Evolutionary conservation across 768 basidiomycete genomes (phyloP), one percentile per base, ranked within the genome.

Genomic region (Steccherinum ochraceum): DNA sequence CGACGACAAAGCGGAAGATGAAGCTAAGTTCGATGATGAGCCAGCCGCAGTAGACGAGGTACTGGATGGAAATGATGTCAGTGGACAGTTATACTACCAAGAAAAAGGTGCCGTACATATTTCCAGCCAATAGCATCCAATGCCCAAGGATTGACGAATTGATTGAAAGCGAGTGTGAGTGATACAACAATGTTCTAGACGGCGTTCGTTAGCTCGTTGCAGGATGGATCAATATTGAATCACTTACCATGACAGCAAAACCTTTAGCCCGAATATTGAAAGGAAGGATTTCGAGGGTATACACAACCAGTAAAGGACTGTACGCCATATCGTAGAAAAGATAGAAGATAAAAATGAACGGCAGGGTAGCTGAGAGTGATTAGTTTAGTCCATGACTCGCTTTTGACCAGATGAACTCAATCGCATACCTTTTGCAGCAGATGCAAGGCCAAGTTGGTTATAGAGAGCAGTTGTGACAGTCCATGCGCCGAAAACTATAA

Each of bases 261-360:
- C 89, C 89, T 59, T 83, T 88, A 10, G 89, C 89, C 47, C 91
- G 82, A 52, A 92, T 82, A 52, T 72, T 75, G 67, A 81, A 89
- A 0, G 89, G 90, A 3, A 93, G 66, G 56, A 93, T 91, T 64
- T 93, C 92, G 51, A 92, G 70, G 4, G 75, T 74, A 63, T 80
- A 83, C 0, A 75, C 60, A 24, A 80, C 65, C 21, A 86, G 69
- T 67, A 92, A 76, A 3, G 90, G 88, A 1, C 83, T 84, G 63
- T 89, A 90, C 23, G 86, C 86, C 51, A 90, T 72, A 58, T 88
- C 84, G 53, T 81, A 81, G 58, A 70, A 72, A 23, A 69, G 65
- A 57, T 72, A 76, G 47, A 74, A 69, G 3, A 81, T 46, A 59
- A 87, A 86, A 55, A 89, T 81, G 66, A 86, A 74, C 12, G 79